Conservation (phyloP, 495 filamentous ascomycete genomes). For the Penicillium herquei region DNA sequence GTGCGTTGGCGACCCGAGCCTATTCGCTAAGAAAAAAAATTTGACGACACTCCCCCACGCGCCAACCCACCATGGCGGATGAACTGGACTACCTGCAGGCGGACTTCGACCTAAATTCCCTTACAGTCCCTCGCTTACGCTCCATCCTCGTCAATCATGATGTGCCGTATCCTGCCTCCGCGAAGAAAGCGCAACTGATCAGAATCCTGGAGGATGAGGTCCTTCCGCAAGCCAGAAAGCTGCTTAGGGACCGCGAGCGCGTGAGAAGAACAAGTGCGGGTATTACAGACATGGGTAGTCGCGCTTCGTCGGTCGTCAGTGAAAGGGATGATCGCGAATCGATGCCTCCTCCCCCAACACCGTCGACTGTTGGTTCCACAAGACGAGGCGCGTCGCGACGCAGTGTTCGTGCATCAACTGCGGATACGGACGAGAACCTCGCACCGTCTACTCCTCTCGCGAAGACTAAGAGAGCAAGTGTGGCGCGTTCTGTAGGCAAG, state of each 20-base stretch:
- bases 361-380: constrained; percentile 43
- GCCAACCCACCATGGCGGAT: constrained; percentile 57
- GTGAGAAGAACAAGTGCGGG: constrained; percentile 80
- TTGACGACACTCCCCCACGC: constrained; percentile 1
- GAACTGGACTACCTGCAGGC: constrained; percentile 77
- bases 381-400: constrained; percentile 38
- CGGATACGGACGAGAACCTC: constrained; percentile 33
- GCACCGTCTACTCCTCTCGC: constrained; percentile 32
- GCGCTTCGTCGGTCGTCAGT: constrained; percentile 46
- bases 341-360: constrained; percentile 47
- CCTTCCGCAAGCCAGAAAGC: constrained; percentile 69
- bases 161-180: constrained; percentile 75
- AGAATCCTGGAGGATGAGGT: constrained; percentile 79
- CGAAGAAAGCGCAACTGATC: constrained; percentile 86
- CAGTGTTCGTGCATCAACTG: constrained; percentile 37
- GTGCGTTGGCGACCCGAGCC: constrained; percentile 7
- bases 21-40: neutral
- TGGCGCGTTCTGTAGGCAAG: constrained; percentile 47
- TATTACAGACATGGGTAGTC: constrained; percentile 75
- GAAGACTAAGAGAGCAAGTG: constrained; percentile 29
- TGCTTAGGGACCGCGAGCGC: constrained; percentile 68
- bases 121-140: constrained; percentile 83
- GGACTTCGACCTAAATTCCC: constrained; percentile 76
- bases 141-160: constrained; percentile 86
- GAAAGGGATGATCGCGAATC: constrained; percentile 45